Evolutionary conservation across 352 stramenopile species (phyloP), one percentile per base, ranked within the genome.

Genomic region (Pythium sp.): DNA sequence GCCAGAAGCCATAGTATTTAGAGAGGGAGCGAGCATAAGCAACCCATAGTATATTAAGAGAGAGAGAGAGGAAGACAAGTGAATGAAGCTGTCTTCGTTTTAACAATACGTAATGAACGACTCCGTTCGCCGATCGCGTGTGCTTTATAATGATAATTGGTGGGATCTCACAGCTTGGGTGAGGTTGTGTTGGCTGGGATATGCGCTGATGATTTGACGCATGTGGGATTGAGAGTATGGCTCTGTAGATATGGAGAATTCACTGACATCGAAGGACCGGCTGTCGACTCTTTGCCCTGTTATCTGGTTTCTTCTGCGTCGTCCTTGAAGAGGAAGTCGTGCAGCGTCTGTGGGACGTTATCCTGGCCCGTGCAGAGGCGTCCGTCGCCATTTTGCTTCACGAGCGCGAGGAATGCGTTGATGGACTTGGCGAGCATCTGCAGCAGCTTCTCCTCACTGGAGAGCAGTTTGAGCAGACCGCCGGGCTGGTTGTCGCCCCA

Each of bases 321-420:
- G 20, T 58, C 9, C 7, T 24, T 43, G 26, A 58, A 66, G 7
- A 66, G 28, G 8, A 66, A 66, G 18, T 57, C 60, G 49, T 57
- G 57, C 18, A 66, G 46, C 18, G 43, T n/a, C 24, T 66, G 46
- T 11, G 32, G 22, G 20, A 66, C 49, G 28, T 58, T 57, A 18
- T 43, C 22, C 41, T 66, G 60, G 14, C 49, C 60, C 0, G 34
- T 22, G 32, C 60, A 66, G 5, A 58, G 26, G 15, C 41, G 60
- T 20, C 46, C 46, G 1, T 58, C 60, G 24, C 18, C 28, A 20
- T 58, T 58, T 43, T 20, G 30, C 11, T 58, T 66, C 24, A 58
- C 60, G 3, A 66, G 28, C 46, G 11, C 28, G 8, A 66, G 46
- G n/a, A 66, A 58, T 18, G 28, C 43, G 49, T 66, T 66, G 20